Base-by-base conservation (phyloP, 2,329 filamentous ascomycete species). In the Paecilomyces sp. region DNA sequence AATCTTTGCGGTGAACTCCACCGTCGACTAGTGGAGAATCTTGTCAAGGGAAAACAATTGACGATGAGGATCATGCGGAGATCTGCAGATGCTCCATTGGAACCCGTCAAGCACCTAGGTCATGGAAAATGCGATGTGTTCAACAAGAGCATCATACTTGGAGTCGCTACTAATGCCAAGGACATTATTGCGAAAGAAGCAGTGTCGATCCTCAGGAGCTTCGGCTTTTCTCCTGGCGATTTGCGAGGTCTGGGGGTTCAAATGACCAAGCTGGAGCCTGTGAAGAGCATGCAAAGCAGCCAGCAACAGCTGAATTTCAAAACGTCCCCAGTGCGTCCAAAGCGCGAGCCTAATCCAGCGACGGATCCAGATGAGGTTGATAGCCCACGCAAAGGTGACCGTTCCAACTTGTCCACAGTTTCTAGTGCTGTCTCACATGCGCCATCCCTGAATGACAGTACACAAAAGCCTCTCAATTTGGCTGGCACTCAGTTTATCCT, bases 51-150 rank as follows among this genome's bases (percentile, higher is more conserved):
- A 13, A 89, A 85, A 64, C 90, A 96, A 63, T 80, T 99, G 56
- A 96, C 92, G 0, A 86, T 99, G 81, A 97, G 97, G 72, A 88
- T 99, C 61, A 97, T 99, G 92, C 85, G 89, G 62, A 86, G 93
- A 62, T 86, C 92, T 15, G 80, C 87, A 24, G 90, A 96, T 76
- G 93, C 94, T 15, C 94, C 94, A 0, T 77, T 97, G 15, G 92
- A 97, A 71, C 91, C 94, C 1, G 86, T 88, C 0, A 99, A 99
- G 70, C 92, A 97, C 75, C 81, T 99, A 0, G 94, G 94, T 0
- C 94, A 97, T 74, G 94, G 94, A 1, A 93, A 92, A 74, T 99
- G 94, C 69, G 94, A 99, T 70, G 90, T 87, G 0, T 95, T 92
- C 79, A 97, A 91, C 78, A 97, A 95, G 74, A 96, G 91, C 66